Percentiles rank a stretch among this genome's conserved stretches.
These are phyloP conservation scores for Penicillium canariense DNA, from an alignment of 495 filamentous ascomycete genomes.

Conservation along the genomic window DNA sequence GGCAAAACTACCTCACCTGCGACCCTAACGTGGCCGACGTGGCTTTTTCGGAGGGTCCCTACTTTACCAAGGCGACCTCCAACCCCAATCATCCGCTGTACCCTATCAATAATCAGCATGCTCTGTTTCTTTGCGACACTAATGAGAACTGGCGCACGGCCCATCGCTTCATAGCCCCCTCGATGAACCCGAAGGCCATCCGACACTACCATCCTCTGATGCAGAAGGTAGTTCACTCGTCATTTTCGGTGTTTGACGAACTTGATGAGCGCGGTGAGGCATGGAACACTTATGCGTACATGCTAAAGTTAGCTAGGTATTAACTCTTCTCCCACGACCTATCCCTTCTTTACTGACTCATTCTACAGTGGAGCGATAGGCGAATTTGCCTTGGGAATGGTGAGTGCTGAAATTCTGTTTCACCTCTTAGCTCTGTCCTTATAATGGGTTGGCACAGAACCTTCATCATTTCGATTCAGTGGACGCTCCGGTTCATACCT, in stretches of 20 bases:
- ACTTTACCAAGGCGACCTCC: conserved; percentile 55
- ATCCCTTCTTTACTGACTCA: no score
- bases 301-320: conserved; percentile 55
- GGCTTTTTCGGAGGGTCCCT: conserved; percentile 41
- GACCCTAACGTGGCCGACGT: conserved; percentile 40
- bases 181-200: conserved; percentile 52
- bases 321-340: no score
- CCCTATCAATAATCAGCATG: conserved; percentile 46
- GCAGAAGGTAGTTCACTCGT: conserved; percentile 39
- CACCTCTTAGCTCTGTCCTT: no score
- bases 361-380: no score
- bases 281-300: conserved; percentile 57
- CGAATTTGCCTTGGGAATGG: no score
- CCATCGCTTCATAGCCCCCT: conserved; percentile 57
- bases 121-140: conserved; percentile 54
- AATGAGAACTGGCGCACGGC: conserved; percentile 44
- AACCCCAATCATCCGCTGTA: conserved; percentile 48
- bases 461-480: conserved; percentile 46
- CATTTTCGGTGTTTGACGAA: conserved; percentile 51
- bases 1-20: conserved; percentile 49
- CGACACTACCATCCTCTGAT: conserved; percentile 52
- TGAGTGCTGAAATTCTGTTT: no score
- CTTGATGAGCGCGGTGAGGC: conserved; percentile 43
- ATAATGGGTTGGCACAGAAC: conserved; percentile 46
- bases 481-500: conserved; percentile 38